These are phyloP conservation scores for Mimosa bimucronata DNA, from an alignment of 306 rosid species.

Conservation along the genomic window DNA sequence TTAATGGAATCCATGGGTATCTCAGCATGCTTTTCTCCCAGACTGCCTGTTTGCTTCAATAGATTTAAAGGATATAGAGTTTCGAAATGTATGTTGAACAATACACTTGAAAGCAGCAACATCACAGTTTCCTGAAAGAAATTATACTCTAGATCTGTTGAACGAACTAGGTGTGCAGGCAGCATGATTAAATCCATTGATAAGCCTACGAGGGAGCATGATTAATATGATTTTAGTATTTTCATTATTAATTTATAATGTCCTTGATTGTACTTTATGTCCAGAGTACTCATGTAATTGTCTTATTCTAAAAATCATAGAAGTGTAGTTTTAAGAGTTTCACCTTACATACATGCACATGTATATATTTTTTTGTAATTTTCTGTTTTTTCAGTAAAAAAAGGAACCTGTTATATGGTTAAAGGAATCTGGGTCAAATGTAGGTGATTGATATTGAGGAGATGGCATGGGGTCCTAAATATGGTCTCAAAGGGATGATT, in stretches of 20 bases:
- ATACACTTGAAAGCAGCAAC: not conserved
- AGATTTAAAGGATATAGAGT: not conserved
- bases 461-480: slow-evolving; percentile 97
- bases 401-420: slow-evolving; percentile 25
- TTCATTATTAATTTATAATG: not conserved
- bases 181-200: not conserved
- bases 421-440: slow-evolving; percentile 35
- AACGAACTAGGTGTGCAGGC: not conserved
- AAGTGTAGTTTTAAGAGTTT: not conserved
- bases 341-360: not conserved
- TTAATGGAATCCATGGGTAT: not conserved
- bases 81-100: not conserved
- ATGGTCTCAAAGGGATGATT: slow-evolving; percentile 95
- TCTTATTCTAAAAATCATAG: not conserved
- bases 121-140: not conserved
- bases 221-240: not conserved
- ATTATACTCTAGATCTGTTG: not conserved
- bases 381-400: slow-evolving; percentile 1
- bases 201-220: not conserved
- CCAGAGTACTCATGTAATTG: not conserved
- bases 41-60: not conserved
- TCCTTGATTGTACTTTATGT: not conserved
- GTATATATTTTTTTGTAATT: slow-evolving; percentile 11
- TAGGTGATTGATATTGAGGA: slow-evolving; percentile 96
- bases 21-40: not conserved